phyloP scores from a whole-genome alignment of 192 early-diverging fungal genomes.

The Coemansia sp. region DNA sequence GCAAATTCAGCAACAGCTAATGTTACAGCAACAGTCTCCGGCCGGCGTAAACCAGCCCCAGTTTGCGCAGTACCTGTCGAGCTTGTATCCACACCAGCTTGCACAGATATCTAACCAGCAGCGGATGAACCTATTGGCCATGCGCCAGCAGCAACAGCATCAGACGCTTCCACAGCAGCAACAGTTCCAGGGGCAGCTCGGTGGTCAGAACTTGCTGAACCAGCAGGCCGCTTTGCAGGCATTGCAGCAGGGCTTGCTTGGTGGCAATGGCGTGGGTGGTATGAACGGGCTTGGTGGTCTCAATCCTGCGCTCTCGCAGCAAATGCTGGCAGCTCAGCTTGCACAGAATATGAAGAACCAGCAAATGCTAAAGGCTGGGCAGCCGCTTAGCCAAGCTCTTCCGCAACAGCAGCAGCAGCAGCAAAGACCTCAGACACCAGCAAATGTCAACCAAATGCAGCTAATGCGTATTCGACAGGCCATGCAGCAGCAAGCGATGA shows the following conservation, averaged over 20 bases:
- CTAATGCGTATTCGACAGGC: conserved; percentile 41
- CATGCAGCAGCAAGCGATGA: conserved; percentile 25
- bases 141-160: conserved; percentile 46
- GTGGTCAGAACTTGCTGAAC: conserved; percentile 11
- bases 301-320: conserved; percentile 12
- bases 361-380: conserved; percentile 22
- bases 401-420: conserved; percentile 12
- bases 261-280: conserved; percentile 8
- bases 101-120: conserved; percentile 48
- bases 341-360: conserved; percentile 42
- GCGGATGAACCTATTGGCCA: conserved; percentile 35
- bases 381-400: background rate
- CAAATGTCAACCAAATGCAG: conserved; percentile 31
- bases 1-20: conserved; percentile 25
- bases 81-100: conserved; percentile 42
- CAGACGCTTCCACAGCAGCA: conserved; percentile 17
- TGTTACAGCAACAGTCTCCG: conserved; percentile 3
- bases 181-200: conserved; percentile 16
- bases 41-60: conserved; percentile 38
- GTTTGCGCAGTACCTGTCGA: conserved; percentile 45
- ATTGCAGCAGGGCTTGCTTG: conserved; percentile 21
- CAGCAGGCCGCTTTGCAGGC: conserved; percentile 28
- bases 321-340: conserved; percentile 31
- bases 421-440: conserved; percentile 16
- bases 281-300: conserved; percentile 16